These are phyloP conservation scores for Mycena rosella DNA, from an alignment of 768 basidiomycete species.

Conservation along the genomic window DNA sequence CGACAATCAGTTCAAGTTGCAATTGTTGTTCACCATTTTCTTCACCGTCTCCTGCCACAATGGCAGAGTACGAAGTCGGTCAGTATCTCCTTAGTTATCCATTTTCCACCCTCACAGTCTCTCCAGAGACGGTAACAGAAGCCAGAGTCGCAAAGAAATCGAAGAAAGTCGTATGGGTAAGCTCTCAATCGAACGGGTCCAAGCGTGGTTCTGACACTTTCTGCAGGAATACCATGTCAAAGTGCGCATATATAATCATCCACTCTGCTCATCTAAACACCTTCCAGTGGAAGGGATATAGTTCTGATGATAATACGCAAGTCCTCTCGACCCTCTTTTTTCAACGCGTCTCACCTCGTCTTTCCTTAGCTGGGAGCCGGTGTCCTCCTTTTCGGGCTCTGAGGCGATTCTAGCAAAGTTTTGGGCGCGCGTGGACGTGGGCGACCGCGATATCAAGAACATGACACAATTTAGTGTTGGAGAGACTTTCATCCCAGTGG, in stretches of 20 bases:
- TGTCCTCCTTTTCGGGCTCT: conserved; percentile 68
- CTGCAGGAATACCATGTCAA: conserved; percentile 69
- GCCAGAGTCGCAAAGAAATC: conserved; percentile 63
- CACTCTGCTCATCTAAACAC: conserved; percentile 9
- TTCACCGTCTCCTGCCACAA: too few species aligned
- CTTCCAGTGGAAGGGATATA: conserved; percentile 70
- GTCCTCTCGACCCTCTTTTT: conserved; percentile 40
- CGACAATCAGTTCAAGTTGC: too few species aligned
- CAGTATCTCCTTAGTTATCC: conserved; percentile 41
- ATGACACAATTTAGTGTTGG: conserved; percentile 63
- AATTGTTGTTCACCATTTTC: too few species aligned
- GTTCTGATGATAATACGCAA: conserved; percentile 67
- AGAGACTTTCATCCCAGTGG: conserved; percentile 66
- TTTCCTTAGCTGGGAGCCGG: conserved; percentile 73
- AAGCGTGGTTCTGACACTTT: conserved; percentile 25
- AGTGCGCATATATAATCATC: conserved; percentile 50
- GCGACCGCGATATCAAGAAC: conserved; percentile 64
- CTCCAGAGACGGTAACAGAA: conserved; percentile 63
- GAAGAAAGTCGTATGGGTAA: conserved; percentile 66
- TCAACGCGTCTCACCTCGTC: conserved; percentile 14
- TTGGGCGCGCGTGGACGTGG: conserved; percentile 61
- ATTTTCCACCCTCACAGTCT: conserved; percentile 23
- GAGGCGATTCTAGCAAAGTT: conserved; percentile 64
- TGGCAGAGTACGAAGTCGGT: conserved; percentile 78
- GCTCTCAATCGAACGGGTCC: conserved; percentile 22